Evolutionary conservation across 352 stramenopile genomes (phyloP), one percentile per base, ranked within the genome.

Genomic region (Phytopythium cucurbitacearum): DNA sequence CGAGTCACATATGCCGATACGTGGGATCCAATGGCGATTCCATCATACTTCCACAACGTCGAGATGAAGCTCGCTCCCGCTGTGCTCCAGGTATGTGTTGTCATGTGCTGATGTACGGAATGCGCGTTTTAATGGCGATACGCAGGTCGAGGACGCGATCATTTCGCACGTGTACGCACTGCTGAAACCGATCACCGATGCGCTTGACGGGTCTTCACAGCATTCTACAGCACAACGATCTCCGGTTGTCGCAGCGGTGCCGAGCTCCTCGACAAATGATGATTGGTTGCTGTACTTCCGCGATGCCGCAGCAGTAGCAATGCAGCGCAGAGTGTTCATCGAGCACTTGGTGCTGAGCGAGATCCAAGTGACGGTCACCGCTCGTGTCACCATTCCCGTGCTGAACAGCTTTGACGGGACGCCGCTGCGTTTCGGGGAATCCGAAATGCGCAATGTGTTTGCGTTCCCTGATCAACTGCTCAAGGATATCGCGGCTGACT

Each of bases 391-490:
- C 3, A 73, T 91, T 41, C 82, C 82, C 40, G 75, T 92, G 39
- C 60, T 94, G 9, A 91, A 88, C 52, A 91, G 82, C 53, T 82
- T 94, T 48, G 80, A 94, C 57, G 74, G 82, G 5, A 94, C 82
- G 10, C 80, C 80, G 0, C 51, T 94, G 44, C 64, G 74, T 7
- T 90, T 94, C 42, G 76, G 68, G 16, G 54, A 59, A 1, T 69
- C 64, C 0, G 52, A 72, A 10, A 81, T 90, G 73, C 63, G 62
- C n/a, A 64, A 90, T n/a, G 71, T 92, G 15, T 88, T 88, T 71
- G 52, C 73, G 7, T 89, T 87, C 36, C 59, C 70, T 0, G 82
- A 94, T 36, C 82, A 94, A 46, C 47, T 94, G 15, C 71, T 74
- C 58, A 94, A 94, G 54, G 85, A 94, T 56, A 57, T 94, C 9